Conservation (phyloP, 78 protist species). For the Mastigamoeba balamuthi region DNA sequence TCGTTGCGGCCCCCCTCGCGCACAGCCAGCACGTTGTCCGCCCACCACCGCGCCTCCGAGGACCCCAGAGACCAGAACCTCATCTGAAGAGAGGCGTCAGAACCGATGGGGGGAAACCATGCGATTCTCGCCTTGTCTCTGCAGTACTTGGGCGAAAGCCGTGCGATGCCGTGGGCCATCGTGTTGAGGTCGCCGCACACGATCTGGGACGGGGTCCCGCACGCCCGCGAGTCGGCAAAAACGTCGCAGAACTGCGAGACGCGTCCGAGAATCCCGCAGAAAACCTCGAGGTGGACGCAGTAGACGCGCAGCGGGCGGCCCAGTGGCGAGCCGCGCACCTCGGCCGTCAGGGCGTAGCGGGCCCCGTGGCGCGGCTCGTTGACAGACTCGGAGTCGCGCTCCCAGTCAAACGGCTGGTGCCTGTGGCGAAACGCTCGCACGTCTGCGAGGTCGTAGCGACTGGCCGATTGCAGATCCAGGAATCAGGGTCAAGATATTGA, state of each 20-base stretch:
- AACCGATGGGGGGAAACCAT: background rate
- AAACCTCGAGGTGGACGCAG: background rate
- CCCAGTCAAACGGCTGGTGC: background rate
- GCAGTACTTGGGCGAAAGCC: background rate
- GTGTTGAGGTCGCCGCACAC: conserved; percentile 1
- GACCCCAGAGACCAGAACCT: background rate
- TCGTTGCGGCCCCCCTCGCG: background rate
- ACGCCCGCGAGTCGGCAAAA: background rate
- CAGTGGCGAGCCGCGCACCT: too few relatives aligned
- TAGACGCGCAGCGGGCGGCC: too few relatives aligned
- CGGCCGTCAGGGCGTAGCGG: background rate
- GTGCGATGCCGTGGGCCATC: background rate
- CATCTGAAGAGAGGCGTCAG: background rate
- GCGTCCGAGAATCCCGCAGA: background rate
- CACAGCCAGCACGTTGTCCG: background rate
- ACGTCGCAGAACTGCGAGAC: background rate
- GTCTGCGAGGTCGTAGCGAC: background rate
- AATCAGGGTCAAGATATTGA: too few relatives aligned
- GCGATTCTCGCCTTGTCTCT: background rate
- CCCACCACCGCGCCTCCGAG: background rate
- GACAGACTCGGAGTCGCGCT: background rate
- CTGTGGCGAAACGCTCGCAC: background rate
- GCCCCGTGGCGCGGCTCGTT: background rate
- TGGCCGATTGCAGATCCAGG: background rate
- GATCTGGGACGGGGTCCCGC: background rate